Base-by-base conservation (phyloP, 208 protist species). In the Leishmania martiniquensis region DNA sequence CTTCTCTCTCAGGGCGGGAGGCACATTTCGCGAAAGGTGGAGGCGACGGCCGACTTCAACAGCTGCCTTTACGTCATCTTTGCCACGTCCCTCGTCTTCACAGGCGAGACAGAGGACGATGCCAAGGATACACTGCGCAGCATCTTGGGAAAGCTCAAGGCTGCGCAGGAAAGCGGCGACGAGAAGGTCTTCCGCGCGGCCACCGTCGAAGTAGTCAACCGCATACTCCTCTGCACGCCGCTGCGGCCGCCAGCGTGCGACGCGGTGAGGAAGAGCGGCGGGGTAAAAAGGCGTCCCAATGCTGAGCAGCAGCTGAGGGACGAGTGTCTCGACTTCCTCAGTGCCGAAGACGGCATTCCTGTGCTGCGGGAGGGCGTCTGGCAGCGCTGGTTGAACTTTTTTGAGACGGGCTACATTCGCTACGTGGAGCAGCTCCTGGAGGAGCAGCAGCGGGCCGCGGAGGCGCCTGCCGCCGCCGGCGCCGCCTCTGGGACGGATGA, bases 141-240 rank as follows among this genome's bases (percentile, higher is more conserved):
- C 60, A 69, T 84, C 77, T 52, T 90, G 44, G 55, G 63, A 7
- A 77, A 77, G 70, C 82, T 87, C 51, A 81, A 79, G 52, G 59
- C 73, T 12, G 81, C 75, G 29, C 76, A 86, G 80, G 77, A 81
- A 52, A 69, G 49, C 75, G 86, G 80, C 15, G 76, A 85, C 49
- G 79, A 88, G 72, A 77, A 51, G 42, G 42, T 70, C 39, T 88
- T 87, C 34, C 84, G 84, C 37, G 75, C 83, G 42, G 83, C 78
- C 25, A 70, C 88, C 4, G 78, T 86, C 2, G 81, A 79, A 32
- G 81, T 78, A 3, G 83, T 90, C 32, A 87, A 90, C 77, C 69
- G 78, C 60, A 76, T 90, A 32, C 81, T 90, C 39, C 74, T 90
- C 22, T 90, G 81, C 78, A 88, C 83, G 9, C 86, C 86, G 52